These are phyloP conservation scores for Durotheca rogersii DNA, from an alignment of 495 filamentous ascomycete genomes.

Conservation along the genomic window DNA sequence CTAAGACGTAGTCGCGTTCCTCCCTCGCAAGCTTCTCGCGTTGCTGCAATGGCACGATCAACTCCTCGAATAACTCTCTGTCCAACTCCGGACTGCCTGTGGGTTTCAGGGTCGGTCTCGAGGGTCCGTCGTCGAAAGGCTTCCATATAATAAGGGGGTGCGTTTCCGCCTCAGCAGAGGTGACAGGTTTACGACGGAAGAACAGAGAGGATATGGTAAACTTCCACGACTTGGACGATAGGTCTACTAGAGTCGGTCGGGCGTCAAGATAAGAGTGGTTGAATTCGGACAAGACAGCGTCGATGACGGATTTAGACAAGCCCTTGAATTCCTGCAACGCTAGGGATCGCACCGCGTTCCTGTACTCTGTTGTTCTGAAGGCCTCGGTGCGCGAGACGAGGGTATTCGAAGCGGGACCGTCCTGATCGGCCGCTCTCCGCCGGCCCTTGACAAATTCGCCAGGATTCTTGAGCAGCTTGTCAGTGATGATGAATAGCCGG, in stretches of 20 bases:
- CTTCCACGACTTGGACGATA: constrained; percentile 82
- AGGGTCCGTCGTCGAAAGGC: constrained; percentile 48
- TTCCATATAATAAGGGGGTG: constrained; percentile 66
- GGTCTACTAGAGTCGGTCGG: constrained; percentile 67
- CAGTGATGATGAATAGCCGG: constrained; percentile 78
- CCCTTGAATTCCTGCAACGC: constrained; percentile 78
- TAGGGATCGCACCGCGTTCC: constrained; percentile 61
- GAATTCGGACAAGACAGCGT: constrained; percentile 84
- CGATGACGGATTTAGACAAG: constrained; percentile 75
- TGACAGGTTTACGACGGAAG: constrained; percentile 64
- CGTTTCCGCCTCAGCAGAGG: constrained; percentile 52
- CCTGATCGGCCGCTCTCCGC: constrained; percentile 56
- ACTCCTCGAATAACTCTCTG: constrained; percentile 66
- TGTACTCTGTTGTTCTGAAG: constrained; percentile 75
- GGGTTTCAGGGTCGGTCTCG: constrained; percentile 60
- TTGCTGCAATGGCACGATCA: constrained; percentile 64
- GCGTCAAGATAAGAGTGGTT: constrained; percentile 86
- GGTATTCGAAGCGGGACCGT: constrained; percentile 19
- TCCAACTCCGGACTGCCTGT: constrained; percentile 82
- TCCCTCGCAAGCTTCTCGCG: constrained; percentile 59
- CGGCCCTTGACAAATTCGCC: constrained; percentile 72
- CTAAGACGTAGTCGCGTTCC: constrained; percentile 60
- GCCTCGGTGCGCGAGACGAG: constrained; percentile 65
- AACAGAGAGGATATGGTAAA: constrained; percentile 75
- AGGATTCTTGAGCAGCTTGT: constrained; percentile 77